Percentiles rank a stretch among this genome's conserved stretches.
These are phyloP conservation scores for Rugonectria rugulosa DNA, from an alignment of 2,329 filamentous ascomycete species.

Conservation along the genomic window DNA sequence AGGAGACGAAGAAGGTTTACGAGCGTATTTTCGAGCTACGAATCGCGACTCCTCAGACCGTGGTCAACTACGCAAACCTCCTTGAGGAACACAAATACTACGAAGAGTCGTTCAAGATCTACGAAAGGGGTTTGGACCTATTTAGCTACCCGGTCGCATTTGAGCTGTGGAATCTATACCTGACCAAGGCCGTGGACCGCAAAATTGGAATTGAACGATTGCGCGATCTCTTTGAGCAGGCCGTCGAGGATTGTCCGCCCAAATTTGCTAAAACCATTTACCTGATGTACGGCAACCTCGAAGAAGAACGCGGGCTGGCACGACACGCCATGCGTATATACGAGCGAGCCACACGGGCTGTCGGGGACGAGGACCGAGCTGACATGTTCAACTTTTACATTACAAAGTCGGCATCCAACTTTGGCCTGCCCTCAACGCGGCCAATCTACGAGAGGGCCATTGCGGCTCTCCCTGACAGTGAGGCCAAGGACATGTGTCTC, in stretches of 20 bases:
- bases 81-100: conserved; percentile 94
- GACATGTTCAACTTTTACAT: conserved; percentile 99
- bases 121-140: conserved; percentile 94
- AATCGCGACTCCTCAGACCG: conserved; percentile 96
- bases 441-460: conserved; percentile 98
- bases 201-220: conserved; percentile 95
- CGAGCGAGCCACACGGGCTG: conserved; percentile 92
- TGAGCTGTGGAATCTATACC: conserved; percentile 97
- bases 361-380: conserved; percentile 90
- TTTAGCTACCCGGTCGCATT: conserved; percentile 99
- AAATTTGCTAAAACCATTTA: conserved; percentile 97
- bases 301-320: conserved; percentile 93
- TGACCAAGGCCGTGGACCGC: conserved; percentile 95
- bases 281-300: conserved; percentile 96
- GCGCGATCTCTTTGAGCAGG: conserved; percentile 95
- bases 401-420: conserved; percentile 97
- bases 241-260: conserved; percentile 90
- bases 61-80: conserved; percentile 97
- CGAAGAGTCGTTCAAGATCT: conserved; percentile 97
- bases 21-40: conserved; percentile 97
- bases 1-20: conserved; percentile 93
- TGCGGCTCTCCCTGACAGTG: conserved; percentile 87
- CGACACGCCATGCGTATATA: conserved; percentile 99
- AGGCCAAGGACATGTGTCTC: conserved; percentile 97
- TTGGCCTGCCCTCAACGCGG: conserved; percentile 91